Percentiles rank a stretch among this genome's conserved stretches.
phyloP scores from a whole-genome alignment of 2,329 filamentous ascomycete species.

The Cladophialophora chaetospira region DNA sequence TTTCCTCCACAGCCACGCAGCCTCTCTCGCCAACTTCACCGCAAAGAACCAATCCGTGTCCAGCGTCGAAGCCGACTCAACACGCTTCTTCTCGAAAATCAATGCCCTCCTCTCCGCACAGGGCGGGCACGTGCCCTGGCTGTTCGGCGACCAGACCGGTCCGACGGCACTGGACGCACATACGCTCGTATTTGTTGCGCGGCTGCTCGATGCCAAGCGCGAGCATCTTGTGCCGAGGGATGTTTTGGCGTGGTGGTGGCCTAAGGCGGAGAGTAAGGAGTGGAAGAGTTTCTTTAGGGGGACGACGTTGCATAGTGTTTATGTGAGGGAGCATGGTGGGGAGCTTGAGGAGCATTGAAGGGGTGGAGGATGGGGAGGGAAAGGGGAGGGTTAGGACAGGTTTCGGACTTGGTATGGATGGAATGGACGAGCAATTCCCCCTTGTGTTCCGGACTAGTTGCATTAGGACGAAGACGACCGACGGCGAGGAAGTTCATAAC shows the following conservation, averaged over 20 bases:
- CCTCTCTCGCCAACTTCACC: background rate
- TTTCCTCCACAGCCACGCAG: background rate
- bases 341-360: background rate
- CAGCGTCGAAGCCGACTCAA: constrained; percentile 6
- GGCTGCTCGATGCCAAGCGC: constrained; percentile 12
- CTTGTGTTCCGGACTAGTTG: no score
- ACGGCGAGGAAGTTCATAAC: no score
- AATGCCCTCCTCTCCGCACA: background rate
- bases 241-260: constrained; percentile 3
- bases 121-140: background rate
- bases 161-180: constrained; percentile 22
- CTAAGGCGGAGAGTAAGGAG: background rate
- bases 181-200: constrained; percentile 15
- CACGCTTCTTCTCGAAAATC: constrained; percentile 8
- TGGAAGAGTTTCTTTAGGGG: constrained; percentile 5
- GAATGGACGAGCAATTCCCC: no score
- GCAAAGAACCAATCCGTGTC: background rate
- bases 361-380: background rate
- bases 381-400: background rate
- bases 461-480: no score
- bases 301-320: constrained; percentile 14
- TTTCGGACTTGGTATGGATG: no score
- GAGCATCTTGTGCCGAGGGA: constrained; percentile 7
- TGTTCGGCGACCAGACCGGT: constrained; percentile 10
- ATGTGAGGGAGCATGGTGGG: constrained; percentile 1